Conservation (phyloP, 345 rosid genomes). For the Lumnitzera racemosa region DNA sequence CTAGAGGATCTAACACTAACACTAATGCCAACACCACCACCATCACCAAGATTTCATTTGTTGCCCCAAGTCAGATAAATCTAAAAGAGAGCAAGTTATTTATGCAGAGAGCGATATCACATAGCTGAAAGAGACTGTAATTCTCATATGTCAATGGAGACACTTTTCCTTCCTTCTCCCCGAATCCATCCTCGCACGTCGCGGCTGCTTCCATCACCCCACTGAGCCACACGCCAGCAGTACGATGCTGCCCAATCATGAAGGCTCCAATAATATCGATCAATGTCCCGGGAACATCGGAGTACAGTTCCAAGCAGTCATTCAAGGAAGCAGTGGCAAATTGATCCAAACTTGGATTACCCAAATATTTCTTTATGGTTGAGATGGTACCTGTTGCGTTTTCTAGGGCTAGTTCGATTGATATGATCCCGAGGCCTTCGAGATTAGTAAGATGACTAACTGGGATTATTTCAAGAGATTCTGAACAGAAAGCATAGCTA, state of each 20-base stretch:
- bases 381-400: slow-evolving; percentile 44
- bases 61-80: no score
- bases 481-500: slow-evolving; percentile 30
- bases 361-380: slow-evolving; percentile 23
- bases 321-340: slow-evolving; percentile 25
- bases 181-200: slow-evolving; percentile 52
- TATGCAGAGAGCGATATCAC: slow-evolving; percentile 45
- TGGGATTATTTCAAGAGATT: slow-evolving; percentile 38
- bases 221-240: slow-evolving; percentile 30
- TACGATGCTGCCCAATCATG: slow-evolving; percentile 22
- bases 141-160: slow-evolving; percentile 43
- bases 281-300: slow-evolving; percentile 26
- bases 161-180: slow-evolving; percentile 25
- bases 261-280: slow-evolving; percentile 36
- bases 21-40: no score
- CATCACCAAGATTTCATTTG: no score
- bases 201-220: slow-evolving; percentile 42
- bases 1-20: no score
- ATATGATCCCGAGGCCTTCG: slow-evolving; percentile 38
- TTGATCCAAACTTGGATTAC: slow-evolving; percentile 17
- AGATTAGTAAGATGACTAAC: slow-evolving; percentile 35
- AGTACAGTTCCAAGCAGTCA: slow-evolving; percentile 45
- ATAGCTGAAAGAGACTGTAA: slow-evolving; percentile 36
- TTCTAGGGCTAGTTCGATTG: slow-evolving; percentile 50
- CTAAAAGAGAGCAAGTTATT: slow-evolving; percentile 5